Evolutionary conservation across 495 filamentous ascomycete genomes (phyloP).

Genomic region (Alectoria sarmentosa): DNA sequence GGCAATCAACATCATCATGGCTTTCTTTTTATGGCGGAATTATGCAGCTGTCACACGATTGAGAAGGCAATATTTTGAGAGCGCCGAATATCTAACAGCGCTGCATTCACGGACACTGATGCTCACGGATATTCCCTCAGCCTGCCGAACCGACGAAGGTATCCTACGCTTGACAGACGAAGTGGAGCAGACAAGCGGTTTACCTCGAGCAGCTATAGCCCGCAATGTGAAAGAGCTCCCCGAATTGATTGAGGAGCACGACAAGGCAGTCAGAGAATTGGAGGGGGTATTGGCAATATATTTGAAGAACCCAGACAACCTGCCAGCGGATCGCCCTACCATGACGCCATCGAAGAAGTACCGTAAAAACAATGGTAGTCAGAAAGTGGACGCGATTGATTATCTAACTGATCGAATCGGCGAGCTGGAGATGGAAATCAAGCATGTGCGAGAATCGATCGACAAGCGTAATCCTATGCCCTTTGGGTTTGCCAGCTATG

Average conservation of each 20-base stretch:
- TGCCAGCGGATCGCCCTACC: slow-evolving; percentile 70
- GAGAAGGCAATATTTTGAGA: slow-evolving; percentile 74
- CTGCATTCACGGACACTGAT: slow-evolving; percentile 87
- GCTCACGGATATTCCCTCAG: slow-evolving; percentile 80
- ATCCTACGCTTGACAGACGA: slow-evolving; percentile 71
- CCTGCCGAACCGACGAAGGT: slow-evolving; percentile 72
- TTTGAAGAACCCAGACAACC: slow-evolving; percentile 72
- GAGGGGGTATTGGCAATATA: slow-evolving; percentile 84
- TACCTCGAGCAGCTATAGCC: slow-evolving; percentile 75
- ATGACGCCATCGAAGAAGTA: slow-evolving; percentile 70
- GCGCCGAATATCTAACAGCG: slow-evolving; percentile 80
- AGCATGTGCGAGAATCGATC: slow-evolving; percentile 68
- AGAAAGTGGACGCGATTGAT: slow-evolving; percentile 85
- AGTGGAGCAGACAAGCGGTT: slow-evolving; percentile 63
- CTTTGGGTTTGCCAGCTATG: slow-evolving; percentile 92
- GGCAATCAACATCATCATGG: slow-evolving; percentile 66
- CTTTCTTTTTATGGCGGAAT: slow-evolving; percentile 82
- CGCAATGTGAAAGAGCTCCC: slow-evolving; percentile 88
- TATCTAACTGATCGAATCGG: slow-evolving; percentile 82
- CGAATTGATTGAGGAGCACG: slow-evolving; percentile 74
- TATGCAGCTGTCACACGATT: slow-evolving; percentile 66
- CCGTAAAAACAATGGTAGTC: slow-evolving; percentile 36
- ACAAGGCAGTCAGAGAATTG: slow-evolving; percentile 68
- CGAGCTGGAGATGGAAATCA: slow-evolving; percentile 74
- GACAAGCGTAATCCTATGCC: slow-evolving; percentile 82